A percentile compares a stretch with the other conserved stretches of the same genome.
These are phyloP conservation scores for Colletotrichum sp. DNA, from an alignment of 2,329 filamentous ascomycete genomes.

Conservation along the genomic window DNA sequence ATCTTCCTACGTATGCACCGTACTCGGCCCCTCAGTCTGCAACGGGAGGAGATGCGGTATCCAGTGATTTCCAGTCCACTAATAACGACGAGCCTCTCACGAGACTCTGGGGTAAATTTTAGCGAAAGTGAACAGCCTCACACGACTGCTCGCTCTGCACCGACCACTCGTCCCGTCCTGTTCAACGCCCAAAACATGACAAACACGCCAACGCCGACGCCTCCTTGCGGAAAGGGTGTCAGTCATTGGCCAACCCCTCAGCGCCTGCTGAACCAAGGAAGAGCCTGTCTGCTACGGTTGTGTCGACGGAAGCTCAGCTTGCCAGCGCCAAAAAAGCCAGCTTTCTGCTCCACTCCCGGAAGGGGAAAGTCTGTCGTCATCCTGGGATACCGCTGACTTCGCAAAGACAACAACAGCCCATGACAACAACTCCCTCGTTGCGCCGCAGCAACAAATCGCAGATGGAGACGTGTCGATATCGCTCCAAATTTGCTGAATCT, in stretches of 20 bases:
- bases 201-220: background rate
- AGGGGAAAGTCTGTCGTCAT: conserved; percentile 21
- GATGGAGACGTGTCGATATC: background rate
- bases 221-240: background rate
- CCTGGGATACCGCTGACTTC: conserved; percentile 19
- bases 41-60: background rate
- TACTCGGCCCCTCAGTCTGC: background rate
- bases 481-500: background rate
- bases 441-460: background rate
- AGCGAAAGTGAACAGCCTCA: background rate
- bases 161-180: background rate
- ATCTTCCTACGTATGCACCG: background rate
- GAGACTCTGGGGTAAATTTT: background rate
- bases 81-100: background rate
- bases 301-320: background rate
- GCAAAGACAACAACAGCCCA: conserved; percentile 3
- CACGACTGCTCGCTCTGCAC: background rate
- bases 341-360: conserved; percentile 18
- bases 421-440: background rate
- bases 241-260: background rate
- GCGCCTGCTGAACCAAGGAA: conserved; percentile 8
- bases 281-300: conserved; percentile 4
- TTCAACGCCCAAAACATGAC: conserved; percentile 1
- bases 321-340: conserved; percentile 1
- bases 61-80: background rate